Base-by-base conservation (phyloP, 1,139 yeast genomes). In the Hyphopichia khmerensis region DNA sequence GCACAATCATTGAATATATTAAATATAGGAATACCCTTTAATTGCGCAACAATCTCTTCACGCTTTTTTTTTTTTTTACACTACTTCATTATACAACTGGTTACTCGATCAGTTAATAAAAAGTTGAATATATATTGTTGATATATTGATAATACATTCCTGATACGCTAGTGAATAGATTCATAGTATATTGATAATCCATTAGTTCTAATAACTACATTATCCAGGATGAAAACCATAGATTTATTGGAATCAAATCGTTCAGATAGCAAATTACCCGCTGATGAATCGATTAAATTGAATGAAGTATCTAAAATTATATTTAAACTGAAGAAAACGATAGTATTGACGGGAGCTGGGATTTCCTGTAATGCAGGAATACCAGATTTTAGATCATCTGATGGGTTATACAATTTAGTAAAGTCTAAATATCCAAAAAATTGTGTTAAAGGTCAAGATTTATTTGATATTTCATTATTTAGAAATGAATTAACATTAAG, bases 291-390 rank as follows among this genome's bases (percentile, higher is more conserved):
- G 34, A 68, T 70, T 32, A 57, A 58, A 41, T 54, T 72, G 36
- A 62, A 69, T 40, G 77, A 72, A 48, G 68, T 69, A 21, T 59
- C 70, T 40, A 71, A 70, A 49, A 39, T 53, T 39, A 67, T 85
- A 11, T 71, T 66, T 50, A 71, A 82, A 52, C 49, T 73, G 39
- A 74, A 74, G 47, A 80, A 75, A 56, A 68, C 83, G 36, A 69
- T 84, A 11, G 73, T 84, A 8, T 73, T 90, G 43, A 89, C 97
- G 0, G 97, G 98, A 8, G 98, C 98, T 1, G 98, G 98, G 1
- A 88, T 91, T 45, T 88, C 96, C 21, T 89, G 97, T 60, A 89
- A 87, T 60, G 97, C 98, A 1, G 98, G 98, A 0, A 91, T 91
- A 43, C 98, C 98, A 1, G 98, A 91, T 61, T 91, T 91, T 62